Base-by-base conservation (phyloP, 73 alveolate species). In the Paramecium pentaurelia region DNA sequence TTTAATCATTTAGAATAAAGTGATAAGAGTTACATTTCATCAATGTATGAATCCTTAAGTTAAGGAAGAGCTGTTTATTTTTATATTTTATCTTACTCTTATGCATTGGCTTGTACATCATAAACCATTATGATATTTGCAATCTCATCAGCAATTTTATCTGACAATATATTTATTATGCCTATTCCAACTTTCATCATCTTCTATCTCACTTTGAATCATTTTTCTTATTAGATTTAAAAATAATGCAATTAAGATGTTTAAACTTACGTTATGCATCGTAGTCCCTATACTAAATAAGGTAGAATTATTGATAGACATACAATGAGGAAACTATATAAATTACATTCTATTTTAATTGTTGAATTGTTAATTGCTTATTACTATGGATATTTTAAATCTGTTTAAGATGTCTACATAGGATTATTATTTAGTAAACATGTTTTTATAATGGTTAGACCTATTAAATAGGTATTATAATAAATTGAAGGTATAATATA, bases 21-120 rank as follows among this genome's bases (percentile, higher is more conserved):
- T 6, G 87, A 73, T 40, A 9, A 64, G 14, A 64, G 47, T 64
- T 64, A 64, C 84, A 64, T 64, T 5, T 34, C 47, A 2, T 64
- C 84, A 8, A 64, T 64, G 47, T 64, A 64, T 64, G 84, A 73
- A 18, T 73, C 68, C 18, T 20, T 73, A 5, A 73, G 87, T 73
- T 73, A 73, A 22, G 87, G 87, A 11, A 73, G 87, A 28, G 87
- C 87, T 4, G 60, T 73, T 73, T 73, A 73, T 73, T 73, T 73
- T 40, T 34, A 34, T 3, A 37, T 73, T 12, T 20, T 37, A 6
- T 73, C 58, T 0, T 73, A 37, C 18, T 73, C 87, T 37, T 73
- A 37, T 73, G 87, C 60, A 0, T 37, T 37, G 16, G 60, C 60
- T 37, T 73, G 87, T 10, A 73, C 87, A 12, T 37, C 87, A 34